Evolutionary conservation across 208 protist genomes (phyloP), one percentile per base, ranked within the genome.

Genomic region (Leishmania gerbilli): DNA sequence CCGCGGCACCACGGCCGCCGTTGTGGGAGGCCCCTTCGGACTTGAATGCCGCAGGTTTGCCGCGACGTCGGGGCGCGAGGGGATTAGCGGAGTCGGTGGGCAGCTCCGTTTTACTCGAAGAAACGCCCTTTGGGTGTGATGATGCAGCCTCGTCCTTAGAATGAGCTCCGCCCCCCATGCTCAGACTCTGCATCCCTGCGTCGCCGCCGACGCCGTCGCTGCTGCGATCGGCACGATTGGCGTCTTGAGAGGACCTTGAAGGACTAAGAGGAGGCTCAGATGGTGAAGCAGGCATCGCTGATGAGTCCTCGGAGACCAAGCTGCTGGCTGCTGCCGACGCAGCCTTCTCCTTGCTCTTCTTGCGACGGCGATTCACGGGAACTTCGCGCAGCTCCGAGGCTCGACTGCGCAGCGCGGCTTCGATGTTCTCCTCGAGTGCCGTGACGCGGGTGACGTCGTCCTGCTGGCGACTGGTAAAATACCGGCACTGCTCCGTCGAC

Each of bases 391-490:
- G 85, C 76, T 82, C 76, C 17, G 79, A 71, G 2, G 85, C 84
- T 40, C 91, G 87, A 27, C 64, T 78, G 7, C 76, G 79, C 71
- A 95, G 77, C 21, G 82, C 86, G 24, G 67, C 51, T n/a, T 84
- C 80, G 51, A 95, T 88, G 67, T 90, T 90, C 34, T 42, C 62
- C 76, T 94, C 88, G 11, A 95, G 84, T 31, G 80, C 87, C 1
- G 74, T 71, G 15, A 93, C 77, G 37, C 89, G 88, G 21, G 76
- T 76, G 6, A 90, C 67, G 42, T 92, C 88, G 68, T 95, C 92
- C 11, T 65, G 78, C 3, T 85, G 86, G 6, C 87, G 84, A 76
- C 90, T 95, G 31, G 89, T 84, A 68, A 95, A 94, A 86, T 94
- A 95, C 42, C 89, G 87, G 60, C 90, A 87, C 83, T 87, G 69